Percentiles rank a stretch among this genome's conserved stretches.
Evolutionary conservation across 495 filamentous ascomycete genomes (phyloP).

Genomic region (Xylaria nigripes): DNA sequence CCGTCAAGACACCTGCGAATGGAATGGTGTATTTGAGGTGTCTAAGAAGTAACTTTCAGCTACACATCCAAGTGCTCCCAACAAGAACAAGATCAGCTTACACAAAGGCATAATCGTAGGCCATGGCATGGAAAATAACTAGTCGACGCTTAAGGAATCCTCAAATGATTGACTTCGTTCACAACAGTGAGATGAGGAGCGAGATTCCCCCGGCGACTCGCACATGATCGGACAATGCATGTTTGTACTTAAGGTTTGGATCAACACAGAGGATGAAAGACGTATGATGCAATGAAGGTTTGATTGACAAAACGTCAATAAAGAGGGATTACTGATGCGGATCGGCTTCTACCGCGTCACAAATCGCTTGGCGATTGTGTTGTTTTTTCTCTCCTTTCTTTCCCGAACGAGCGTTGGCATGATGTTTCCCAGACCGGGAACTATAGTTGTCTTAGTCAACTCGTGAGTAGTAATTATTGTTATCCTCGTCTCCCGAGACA

Average conservation of each 20-base stretch:
- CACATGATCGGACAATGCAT: neutral
- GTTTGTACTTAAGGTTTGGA: slow-evolving; percentile 3
- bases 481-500: too few species aligned
- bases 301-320: neutral
- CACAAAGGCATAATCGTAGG: slow-evolving; percentile 60
- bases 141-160: neutral
- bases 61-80: neutral
- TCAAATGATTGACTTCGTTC: neutral
- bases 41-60: slow-evolving; percentile 27
- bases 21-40: slow-evolving; percentile 64
- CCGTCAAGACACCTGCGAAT: slow-evolving; percentile 47
- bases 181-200: neutral
- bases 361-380: neutral
- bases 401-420: too few species aligned
- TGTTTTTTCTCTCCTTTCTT: too few species aligned
- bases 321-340: neutral
- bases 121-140: slow-evolving; percentile 37
- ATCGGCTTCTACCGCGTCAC: neutral
- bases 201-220: neutral
- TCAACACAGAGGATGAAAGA: neutral
- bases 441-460: too few species aligned
- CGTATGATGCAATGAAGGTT: slow-evolving; percentile 1
- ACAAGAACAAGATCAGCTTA: slow-evolving; percentile 28
- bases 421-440: too few species aligned
- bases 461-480: too few species aligned